These are phyloP conservation scores for Boletus subcaerulescens DNA, from an alignment of 768 basidiomycete species.

Conservation along the genomic window DNA sequence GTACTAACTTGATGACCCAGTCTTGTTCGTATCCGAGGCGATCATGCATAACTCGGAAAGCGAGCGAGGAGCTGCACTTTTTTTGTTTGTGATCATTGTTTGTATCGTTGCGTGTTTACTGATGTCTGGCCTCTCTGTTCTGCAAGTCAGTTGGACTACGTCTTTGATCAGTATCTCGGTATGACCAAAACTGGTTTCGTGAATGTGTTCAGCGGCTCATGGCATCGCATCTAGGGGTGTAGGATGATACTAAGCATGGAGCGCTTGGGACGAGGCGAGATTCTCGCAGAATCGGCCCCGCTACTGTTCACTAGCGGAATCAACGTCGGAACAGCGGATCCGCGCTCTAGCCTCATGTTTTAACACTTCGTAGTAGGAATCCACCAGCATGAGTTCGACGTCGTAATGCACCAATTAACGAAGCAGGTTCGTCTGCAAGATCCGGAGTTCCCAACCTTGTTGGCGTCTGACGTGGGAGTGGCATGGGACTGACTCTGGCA, in stretches of 20 bases:
- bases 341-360: too few relatives aligned
- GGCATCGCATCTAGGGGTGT: slow-evolving; percentile 18
- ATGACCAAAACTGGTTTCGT: not conserved
- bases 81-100: slow-evolving; percentile 7
- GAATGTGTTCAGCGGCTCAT: not conserved
- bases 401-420: not conserved
- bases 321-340: not conserved
- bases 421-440: too few relatives aligned
- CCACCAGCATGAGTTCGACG: not conserved
- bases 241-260: slow-evolving; percentile 24
- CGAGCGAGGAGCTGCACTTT: not conserved
- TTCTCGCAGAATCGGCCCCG: not conserved
- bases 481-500: not conserved
- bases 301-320: slow-evolving; percentile 11
- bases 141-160: slow-evolving; percentile 12
- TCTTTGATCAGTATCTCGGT: slow-evolving; percentile 12
- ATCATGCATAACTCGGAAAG: not conserved
- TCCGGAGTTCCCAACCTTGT: too few relatives aligned
- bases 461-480: not conserved
- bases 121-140: not conserved
- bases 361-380: not conserved
- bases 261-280: slow-evolving; percentile 9
- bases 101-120: not conserved
- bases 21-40: not conserved
- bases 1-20: not conserved